phyloP scores from a whole-genome alignment of 1,284 basidiomycete species.

The Fistulinella staudtii region DNA sequence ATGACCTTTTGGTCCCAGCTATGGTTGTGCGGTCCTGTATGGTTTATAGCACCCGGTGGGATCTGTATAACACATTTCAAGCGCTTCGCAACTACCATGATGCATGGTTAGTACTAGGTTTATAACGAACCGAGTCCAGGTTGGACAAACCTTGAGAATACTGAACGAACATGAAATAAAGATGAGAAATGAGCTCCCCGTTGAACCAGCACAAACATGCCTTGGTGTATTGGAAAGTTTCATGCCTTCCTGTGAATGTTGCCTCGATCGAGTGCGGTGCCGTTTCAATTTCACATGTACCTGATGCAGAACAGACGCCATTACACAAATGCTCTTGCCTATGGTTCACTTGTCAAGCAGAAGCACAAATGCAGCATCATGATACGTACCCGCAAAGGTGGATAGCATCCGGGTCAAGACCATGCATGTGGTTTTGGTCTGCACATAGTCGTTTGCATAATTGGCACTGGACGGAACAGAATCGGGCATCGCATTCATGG shows the following conservation, averaged over 20 bases:
- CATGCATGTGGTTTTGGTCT: constrained; percentile 50
- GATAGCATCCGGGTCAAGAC: constrained; percentile 35
- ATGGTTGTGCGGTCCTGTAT: constrained; percentile 49
- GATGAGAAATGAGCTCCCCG: background rate
- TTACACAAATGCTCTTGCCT: constrained; percentile 51
- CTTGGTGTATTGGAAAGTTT: constrained; percentile 49
- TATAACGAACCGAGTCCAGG: background rate
- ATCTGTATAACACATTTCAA: constrained; percentile 47
- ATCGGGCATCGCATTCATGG: constrained; percentile 50
- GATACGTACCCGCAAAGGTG: constrained; percentile 57
- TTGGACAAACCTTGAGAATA: constrained; percentile 26
- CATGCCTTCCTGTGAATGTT: constrained; percentile 47
- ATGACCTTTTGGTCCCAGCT: constrained; percentile 38
- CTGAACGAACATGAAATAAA: constrained; percentile 4
- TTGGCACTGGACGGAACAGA: constrained; percentile 51
- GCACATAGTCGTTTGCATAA: constrained; percentile 53
- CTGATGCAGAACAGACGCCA: constrained; percentile 39
- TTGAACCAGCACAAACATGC: too few relatives aligned
- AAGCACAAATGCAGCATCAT: background rate
- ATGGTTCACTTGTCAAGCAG: constrained; percentile 3
- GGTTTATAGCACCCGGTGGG: constrained; percentile 38
- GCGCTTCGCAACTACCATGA: constrained; percentile 42
- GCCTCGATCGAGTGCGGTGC: constrained; percentile 54
- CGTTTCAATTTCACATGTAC: constrained; percentile 56
- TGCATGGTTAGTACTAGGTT: background rate